phyloP scores from a whole-genome alignment of 164 flowering plant species.

The Stephania yunnanensis region DNA sequence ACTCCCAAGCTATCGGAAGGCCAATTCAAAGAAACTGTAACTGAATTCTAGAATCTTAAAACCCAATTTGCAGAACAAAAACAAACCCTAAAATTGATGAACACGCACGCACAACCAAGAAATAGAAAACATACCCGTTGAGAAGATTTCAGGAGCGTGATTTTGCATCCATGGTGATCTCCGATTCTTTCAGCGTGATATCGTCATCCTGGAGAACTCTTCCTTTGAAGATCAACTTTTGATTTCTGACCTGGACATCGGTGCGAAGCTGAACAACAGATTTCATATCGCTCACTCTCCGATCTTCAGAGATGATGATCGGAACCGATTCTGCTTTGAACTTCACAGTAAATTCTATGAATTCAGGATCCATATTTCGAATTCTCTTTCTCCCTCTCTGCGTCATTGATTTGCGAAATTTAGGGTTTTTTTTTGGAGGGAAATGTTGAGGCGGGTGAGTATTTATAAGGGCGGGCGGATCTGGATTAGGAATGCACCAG shows the following conservation, averaged over 20 bases:
- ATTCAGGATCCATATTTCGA: background rate
- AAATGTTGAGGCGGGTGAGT: no score
- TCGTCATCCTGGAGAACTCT: conserved; percentile 48
- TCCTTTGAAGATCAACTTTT: conserved; percentile 84
- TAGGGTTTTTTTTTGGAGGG: no score
- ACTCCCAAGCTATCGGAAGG: conserved; percentile 16
- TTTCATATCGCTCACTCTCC: conserved; percentile 58
- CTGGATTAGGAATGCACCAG: background rate
- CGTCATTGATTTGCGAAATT: background rate
- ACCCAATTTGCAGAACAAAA: background rate
- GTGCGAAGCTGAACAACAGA: conserved; percentile 66
- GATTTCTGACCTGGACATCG: conserved; percentile 82
- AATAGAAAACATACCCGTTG: conserved; percentile 62
- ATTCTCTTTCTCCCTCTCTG: background rate
- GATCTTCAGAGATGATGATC: conserved; percentile 23
- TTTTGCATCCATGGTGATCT: conserved; percentile 52
- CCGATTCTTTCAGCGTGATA: conserved; percentile 41
- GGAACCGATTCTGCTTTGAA: conserved; percentile 25
- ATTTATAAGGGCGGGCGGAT: background rate
- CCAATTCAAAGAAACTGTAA: background rate
- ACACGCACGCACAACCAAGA: background rate
- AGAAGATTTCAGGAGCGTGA: conserved; percentile 87
- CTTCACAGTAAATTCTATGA: background rate
- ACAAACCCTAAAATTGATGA: background rate
- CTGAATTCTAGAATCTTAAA: background rate